Evolutionary conservation across 129 eudicot genomes (phyloP).

Genomic region (Logfia minima): DNA sequence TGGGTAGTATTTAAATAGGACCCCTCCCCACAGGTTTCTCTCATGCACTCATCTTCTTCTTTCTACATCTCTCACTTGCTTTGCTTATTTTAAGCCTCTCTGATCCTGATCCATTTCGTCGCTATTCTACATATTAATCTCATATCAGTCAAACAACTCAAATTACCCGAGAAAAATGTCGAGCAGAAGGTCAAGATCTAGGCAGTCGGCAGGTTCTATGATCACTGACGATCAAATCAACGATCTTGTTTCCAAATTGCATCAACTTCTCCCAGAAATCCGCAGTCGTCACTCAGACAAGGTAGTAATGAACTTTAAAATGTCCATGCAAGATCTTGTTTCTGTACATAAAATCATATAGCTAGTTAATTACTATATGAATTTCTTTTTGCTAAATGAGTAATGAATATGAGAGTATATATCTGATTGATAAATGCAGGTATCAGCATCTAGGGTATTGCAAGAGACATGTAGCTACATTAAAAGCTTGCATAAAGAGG

Average conservation of each 20-base stretch:
- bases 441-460: conserved; percentile 44
- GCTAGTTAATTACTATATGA: no score
- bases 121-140: no score
- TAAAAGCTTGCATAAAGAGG: conserved; percentile 39
- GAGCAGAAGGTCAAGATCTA: conserved; percentile 81
- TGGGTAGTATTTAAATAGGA: neutral
- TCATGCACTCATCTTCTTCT: neutral
- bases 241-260: conserved; percentile 85
- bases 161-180: conserved; percentile 42
- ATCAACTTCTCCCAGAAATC: conserved; percentile 87
- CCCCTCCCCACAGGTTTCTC: neutral
- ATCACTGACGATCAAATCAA: conserved; percentile 76
- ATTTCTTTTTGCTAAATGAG: neutral
- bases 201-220: conserved; percentile 45
- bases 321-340: conserved; percentile 12
- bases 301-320: conserved; percentile 38
- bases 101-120: neutral
- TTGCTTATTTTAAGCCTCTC: neutral
- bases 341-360: neutral
- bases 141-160: neutral
- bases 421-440: conserved; percentile 31
- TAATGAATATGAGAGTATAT: neutral
- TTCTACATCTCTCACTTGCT: neutral
- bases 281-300: conserved; percentile 62
- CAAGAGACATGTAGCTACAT: conserved; percentile 44